Conservation (phyloP, 73 alveolate species). For the Blepharisma stoltei region DNA sequence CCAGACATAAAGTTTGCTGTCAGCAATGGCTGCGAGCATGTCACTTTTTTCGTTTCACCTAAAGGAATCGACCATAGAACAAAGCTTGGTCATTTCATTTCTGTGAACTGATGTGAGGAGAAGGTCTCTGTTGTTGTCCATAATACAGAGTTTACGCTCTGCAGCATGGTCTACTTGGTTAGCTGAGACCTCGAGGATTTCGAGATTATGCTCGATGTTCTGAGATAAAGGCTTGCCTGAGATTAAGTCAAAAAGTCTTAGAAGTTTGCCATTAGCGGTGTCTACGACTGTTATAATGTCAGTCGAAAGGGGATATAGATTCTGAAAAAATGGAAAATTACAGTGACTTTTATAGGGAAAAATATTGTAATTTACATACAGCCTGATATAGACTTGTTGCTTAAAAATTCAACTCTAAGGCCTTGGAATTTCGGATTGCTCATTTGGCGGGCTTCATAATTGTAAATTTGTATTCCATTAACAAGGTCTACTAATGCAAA, state of each 20-base stretch:
- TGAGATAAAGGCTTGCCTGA: conserved; percentile 84
- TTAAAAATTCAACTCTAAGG: conserved; percentile 84
- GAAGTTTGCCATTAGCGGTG: conserved; percentile 76
- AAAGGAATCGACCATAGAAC: conserved; percentile 96
- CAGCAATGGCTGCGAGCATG: conserved; percentile 89
- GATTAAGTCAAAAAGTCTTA: conserved; percentile 78
- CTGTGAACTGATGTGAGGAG: conserved; percentile 87
- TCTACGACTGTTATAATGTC: conserved; percentile 89
- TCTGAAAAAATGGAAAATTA: too few species aligned
- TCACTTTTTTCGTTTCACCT: conserved; percentile 94
- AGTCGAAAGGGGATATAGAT: conserved; percentile 69
- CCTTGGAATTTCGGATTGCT: conserved; percentile 90
- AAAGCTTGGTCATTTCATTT: conserved; percentile 77
- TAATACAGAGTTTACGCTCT: conserved; percentile 93
- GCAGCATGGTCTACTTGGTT: conserved; percentile 91
- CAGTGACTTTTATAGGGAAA: too few species aligned
- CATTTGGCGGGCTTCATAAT: conserved; percentile 94
- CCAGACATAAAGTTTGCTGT: conserved; percentile 94
- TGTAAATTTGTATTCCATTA: conserved; percentile 85
- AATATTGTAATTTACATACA: too few species aligned
- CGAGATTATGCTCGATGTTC: conserved; percentile 79
- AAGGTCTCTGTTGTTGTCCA: conserved; percentile 95
- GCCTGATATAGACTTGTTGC: conserved; percentile 63
- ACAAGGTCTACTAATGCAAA: conserved; percentile 92
- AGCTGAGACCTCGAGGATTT: conserved; percentile 64